Evolutionary conservation across 1,284 basidiomycete species (phyloP), one percentile per base, ranked within the genome.

Genomic region (Marasmius tenuissimus): DNA sequence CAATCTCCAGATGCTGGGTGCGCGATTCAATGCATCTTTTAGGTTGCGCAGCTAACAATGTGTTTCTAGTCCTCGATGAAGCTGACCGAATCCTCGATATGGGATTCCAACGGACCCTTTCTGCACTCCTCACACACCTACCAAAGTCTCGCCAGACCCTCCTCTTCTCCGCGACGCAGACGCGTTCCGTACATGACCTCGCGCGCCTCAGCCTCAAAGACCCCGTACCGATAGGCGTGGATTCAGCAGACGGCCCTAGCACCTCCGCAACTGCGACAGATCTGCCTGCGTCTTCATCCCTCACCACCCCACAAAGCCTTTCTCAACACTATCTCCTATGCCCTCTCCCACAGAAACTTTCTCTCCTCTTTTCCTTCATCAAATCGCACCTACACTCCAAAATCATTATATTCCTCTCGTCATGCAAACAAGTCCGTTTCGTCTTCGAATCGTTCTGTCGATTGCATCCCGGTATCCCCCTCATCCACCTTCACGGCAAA

Each of bases 81-180:
- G 96, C 96, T 1, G 96, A 99, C 73, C 88, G 97, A 37, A 94
- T 98, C 58, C 85, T 98, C 33, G 97, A 98, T 73, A 94, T 98
- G 91, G 97, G 96, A 14, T 98, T 98, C 76, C 82, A 92, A 9
- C 88, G 89, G 38, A 95, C 96, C 0, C 81, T 98, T 2, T 89
- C 95, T 39, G 97, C 97, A 0, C 91, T 98, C 61, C 83, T 99
- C 18, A 87, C 88, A 1, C 96, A 98, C 73, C 86, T 96, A 6
- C 89, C 90, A 0, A 89, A 88, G 74, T 85, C 87, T 27, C 90
- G 94, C 11, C 96, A 98, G 79, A 98, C 96, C 1, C 84, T 98
- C 22, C 86, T 99, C 56, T 99, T 98, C 79, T 97, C 96, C 4
- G 97, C 97, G 0, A 98, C 97, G 0, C 97, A 98, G 76, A 97